Base-by-base conservation (phyloP, 208 protist species). In the Ichthyophonus hoferi region DNA sequence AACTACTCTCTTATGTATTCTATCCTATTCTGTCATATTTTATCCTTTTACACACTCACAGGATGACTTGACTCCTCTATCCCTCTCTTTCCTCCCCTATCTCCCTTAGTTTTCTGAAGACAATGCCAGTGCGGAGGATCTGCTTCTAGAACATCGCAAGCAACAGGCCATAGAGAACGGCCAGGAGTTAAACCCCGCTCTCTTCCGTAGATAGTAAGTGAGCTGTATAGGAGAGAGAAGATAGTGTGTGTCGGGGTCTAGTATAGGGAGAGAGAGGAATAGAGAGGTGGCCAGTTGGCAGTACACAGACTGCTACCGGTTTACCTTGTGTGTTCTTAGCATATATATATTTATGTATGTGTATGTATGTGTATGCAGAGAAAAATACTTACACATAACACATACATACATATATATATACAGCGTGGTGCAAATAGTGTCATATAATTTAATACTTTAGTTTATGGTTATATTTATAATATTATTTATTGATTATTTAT, bases 121-220 rank as follows among this genome's bases (percentile, higher is more conserved):
- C 78, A 79, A 79, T 38, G 58, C 17, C 35, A 42, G 34, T 24
- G 17, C 41, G 2, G 78, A 87, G 79, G 88, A 86, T 0, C 39
- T 90, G 34, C 78, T 90, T 35, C 17, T 87, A n/a, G 50, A 90
- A 24, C 79, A 90, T 40, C 78, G 79, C 7, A 2, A 40, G 0
- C 24, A 77, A 1, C 38, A 85, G 2, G 83, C 14, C 12, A 33
- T 40, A 1, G 37, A 87, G 76, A 90, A 87, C 0, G 83, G 40
- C 24, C 40, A 87, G 33, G 42, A 87, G 33, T 7, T 39, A 31
- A 77, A 79, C 24, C 35, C 88, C 33, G 79, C 79, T 12, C 88
- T 90, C 14, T 86, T 90, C 42, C 79, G 88, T 2, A 33, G 88
- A 86, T 90, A 81, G 88, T 90, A 40, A 2, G 88, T 90, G 35